phyloP scores from a whole-genome alignment of 140 eudicot genomes.

The Artemisia princeps region DNA sequence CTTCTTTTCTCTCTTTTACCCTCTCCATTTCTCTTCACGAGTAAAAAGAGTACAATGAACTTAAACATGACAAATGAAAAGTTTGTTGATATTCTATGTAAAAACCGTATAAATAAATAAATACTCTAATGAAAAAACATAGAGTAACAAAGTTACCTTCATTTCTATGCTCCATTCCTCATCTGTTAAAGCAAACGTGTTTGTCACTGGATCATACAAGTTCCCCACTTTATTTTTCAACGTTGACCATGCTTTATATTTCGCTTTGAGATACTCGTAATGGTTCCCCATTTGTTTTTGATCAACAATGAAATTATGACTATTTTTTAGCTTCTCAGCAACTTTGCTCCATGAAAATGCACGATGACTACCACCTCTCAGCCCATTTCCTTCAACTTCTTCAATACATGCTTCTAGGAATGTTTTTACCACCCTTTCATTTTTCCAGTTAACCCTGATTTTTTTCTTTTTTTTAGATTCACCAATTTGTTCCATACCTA shows the following conservation, averaged over 20 bases:
- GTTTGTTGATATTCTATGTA: neutral
- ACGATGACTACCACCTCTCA: constrained; percentile 6
- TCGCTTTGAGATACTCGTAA: constrained; percentile 22
- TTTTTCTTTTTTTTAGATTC: constrained; percentile 10
- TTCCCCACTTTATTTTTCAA: constrained; percentile 15
- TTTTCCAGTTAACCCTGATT: constrained; percentile 19
- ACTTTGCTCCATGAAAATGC: constrained; percentile 17
- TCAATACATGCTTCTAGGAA: constrained; percentile 22
- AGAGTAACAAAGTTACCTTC: neutral
- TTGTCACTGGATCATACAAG: constrained; percentile 17
- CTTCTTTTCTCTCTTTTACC: no score
- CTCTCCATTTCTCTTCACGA: no score
- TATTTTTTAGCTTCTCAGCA: constrained; percentile 13
- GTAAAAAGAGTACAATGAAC: no score
- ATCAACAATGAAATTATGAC: constrained; percentile 16
- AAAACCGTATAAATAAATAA: neutral
- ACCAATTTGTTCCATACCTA: neutral
- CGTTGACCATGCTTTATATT: constrained; percentile 19
- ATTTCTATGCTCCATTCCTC: constrained; percentile 16
- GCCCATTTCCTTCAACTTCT: constrained; percentile 10
- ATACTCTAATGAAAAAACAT: neutral
- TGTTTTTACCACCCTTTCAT: constrained; percentile 17
- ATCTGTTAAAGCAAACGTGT: constrained; percentile 13
- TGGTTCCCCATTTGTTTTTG: constrained; percentile 26
- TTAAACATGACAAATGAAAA: no score